A percentile compares a stretch with the other conserved stretches of the same genome.
phyloP scores from a whole-genome alignment of 768 basidiomycete species.

The Dioszegia hungarica region DNA sequence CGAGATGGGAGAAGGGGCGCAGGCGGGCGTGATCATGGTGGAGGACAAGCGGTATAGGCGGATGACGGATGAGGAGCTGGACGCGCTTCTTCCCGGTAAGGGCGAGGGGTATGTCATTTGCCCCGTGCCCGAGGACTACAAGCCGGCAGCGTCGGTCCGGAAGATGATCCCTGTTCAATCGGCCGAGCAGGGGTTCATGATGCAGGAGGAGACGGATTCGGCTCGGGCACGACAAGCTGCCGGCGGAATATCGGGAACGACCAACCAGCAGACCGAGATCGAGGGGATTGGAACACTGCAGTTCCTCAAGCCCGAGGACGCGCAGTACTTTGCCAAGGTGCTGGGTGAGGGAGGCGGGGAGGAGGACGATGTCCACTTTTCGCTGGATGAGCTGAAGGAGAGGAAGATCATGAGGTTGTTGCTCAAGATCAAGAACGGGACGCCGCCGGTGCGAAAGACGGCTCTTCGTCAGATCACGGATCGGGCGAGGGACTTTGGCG shows the following conservation, averaged over 20 bases:
- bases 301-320: slow-evolving; percentile 98
- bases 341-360: slow-evolving; percentile 52
- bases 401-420: slow-evolving; percentile 97
- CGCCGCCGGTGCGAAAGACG: slow-evolving; percentile 95
- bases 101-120: slow-evolving; percentile 77
- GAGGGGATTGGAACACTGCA: slow-evolving; percentile 94
- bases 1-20: slow-evolving; percentile 12
- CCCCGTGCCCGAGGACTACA: slow-evolving; percentile 89
- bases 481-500: slow-evolving; percentile 97
- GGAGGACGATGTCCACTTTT: slow-evolving; percentile 87
- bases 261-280: slow-evolving; percentile 96
- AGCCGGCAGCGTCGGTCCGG: slow-evolving; percentile 61
- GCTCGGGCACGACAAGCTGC: slow-evolving; percentile 82
- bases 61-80: slow-evolving; percentile 91
- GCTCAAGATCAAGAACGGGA: slow-evolving; percentile 98
- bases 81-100: slow-evolving; percentile 73
- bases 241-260: slow-evolving; percentile 67
- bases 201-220: slow-evolving; percentile 82
- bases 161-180: slow-evolving; percentile 57
- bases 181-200: slow-evolving; percentile 82
- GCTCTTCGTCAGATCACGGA: slow-evolving; percentile 97
- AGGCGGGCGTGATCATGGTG: slow-evolving; percentile 40
- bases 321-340: slow-evolving; percentile 95
- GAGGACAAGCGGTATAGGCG: slow-evolving; percentile 96
- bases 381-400: slow-evolving; percentile 98